A percentile compares a stretch with the other conserved stretches of the same genome.
phyloP scores from a whole-genome alignment of 2,329 filamentous ascomycete genomes.

The Coniochaeta sp. region DNA sequence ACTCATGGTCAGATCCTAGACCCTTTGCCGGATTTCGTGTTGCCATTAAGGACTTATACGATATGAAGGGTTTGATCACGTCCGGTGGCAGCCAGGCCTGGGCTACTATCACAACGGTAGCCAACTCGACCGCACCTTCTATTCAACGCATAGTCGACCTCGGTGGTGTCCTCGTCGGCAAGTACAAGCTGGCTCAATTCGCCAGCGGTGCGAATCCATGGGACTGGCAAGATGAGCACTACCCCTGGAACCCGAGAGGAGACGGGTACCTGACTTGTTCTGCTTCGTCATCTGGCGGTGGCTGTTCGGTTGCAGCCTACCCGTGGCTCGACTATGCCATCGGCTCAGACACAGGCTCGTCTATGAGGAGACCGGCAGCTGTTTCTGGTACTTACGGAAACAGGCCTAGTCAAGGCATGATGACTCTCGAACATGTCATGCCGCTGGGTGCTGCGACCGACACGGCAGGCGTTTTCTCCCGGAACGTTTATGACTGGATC shows the following conservation, averaged over 20 bases:
- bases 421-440: conserved; percentile 14
- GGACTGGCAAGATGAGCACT: conserved; percentile 15
- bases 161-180: conserved; percentile 25
- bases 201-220: conserved; percentile 18
- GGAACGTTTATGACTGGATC: conserved; percentile 18
- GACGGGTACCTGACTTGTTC: conserved; percentile 25
- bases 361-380: conserved; percentile 17
- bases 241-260: conserved; percentile 27
- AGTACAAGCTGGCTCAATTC: conserved; percentile 25
- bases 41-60: conserved; percentile 26
- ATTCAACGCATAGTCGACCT: conserved; percentile 24
- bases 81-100: conserved; percentile 23
- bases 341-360: conserved; percentile 22
- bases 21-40: conserved; percentile 24
- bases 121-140: conserved; percentile 20
- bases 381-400: conserved; percentile 20
- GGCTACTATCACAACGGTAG: conserved; percentile 13
- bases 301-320: conserved; percentile 25
- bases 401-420: conserved; percentile 17
- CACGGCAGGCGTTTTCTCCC: conserved; percentile 18
- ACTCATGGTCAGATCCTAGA: conserved; percentile 22
- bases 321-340: conserved; percentile 30
- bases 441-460: conserved; percentile 17
- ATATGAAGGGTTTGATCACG: conserved; percentile 25
- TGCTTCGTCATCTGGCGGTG: conserved; percentile 22